These are phyloP conservation scores for Globisporangium alternatum DNA, from an alignment of 352 stramenopile genomes.

Conservation along the genomic window DNA sequence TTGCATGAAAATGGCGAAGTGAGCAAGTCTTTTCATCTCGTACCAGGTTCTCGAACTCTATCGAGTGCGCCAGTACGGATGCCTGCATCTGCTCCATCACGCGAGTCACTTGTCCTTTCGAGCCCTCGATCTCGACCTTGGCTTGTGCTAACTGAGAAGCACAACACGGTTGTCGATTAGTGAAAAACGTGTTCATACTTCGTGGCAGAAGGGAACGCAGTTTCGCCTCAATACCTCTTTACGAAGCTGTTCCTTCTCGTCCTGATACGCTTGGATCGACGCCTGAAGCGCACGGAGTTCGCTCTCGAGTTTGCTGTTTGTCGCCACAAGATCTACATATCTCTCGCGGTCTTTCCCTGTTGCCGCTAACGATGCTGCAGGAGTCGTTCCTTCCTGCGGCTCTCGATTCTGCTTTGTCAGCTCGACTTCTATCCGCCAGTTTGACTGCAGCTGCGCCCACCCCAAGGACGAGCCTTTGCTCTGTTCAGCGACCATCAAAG, in stretches of 20 bases:
- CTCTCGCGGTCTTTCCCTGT: neutral
- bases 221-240: slow-evolving; percentile 7
- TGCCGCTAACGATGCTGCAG: neutral
- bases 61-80: neutral
- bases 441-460: slow-evolving; percentile 18
- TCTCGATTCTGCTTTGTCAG: slow-evolving; percentile 12
- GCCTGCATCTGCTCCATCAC: slow-evolving; percentile 1
- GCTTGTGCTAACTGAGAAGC: neutral
- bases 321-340: slow-evolving; percentile 10
- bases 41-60: slow-evolving; percentile 10
- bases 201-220: neutral
- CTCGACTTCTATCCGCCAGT: slow-evolving; percentile 18
- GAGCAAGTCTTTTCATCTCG: neutral
- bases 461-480: slow-evolving; percentile 14
- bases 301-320: slow-evolving; percentile 16
- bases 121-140: neutral
- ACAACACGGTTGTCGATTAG: neutral
- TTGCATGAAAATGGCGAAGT: neutral
- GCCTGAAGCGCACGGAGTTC: slow-evolving; percentile 15
- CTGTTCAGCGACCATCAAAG: neutral
- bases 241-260: slow-evolving; percentile 11
- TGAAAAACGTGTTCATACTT: neutral
- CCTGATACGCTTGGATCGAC: neutral
- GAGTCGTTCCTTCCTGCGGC: neutral
- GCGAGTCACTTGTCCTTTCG: neutral